Evolutionary conservation across 1,139 yeast species (phyloP).

Genomic region (Blastobotrys proliferans): DNA sequence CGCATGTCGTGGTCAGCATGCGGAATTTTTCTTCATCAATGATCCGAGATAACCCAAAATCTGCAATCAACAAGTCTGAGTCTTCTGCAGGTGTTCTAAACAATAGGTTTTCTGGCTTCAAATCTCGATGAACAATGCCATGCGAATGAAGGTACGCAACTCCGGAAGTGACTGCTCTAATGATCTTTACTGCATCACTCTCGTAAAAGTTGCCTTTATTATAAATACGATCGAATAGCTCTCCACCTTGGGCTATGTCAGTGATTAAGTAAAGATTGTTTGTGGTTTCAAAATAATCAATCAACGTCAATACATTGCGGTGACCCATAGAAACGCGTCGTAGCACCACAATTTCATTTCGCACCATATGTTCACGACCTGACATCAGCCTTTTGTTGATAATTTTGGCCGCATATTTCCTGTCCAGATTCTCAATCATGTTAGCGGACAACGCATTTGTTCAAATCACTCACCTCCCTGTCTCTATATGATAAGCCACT

Average conservation of each 20-base stretch:
- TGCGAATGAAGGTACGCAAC: constrained; percentile 69
- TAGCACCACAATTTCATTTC: constrained; percentile 54
- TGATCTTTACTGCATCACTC: constrained; percentile 48
- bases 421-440: constrained; percentile 9
- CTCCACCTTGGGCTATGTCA: constrained; percentile 67
- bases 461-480: constrained; percentile 24
- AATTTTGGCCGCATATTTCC: constrained; percentile 41
- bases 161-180: constrained; percentile 45
- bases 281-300: constrained; percentile 67
- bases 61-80: constrained; percentile 59
- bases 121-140: constrained; percentile 84
- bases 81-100: constrained; percentile 43
- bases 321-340: constrained; percentile 45
- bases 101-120: constrained; percentile 88
- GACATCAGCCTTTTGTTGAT: constrained; percentile 42
- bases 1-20: constrained; percentile 52
- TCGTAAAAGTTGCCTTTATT: constrained; percentile 48
- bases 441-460: background rate
- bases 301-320: constrained; percentile 58
- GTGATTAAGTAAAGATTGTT: constrained; percentile 58
- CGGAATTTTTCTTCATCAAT: constrained; percentile 44
- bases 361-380: constrained; percentile 46
- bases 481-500: constrained; percentile 39
- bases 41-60: constrained; percentile 61
- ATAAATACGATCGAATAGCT: constrained; percentile 58